A percentile compares a stretch with the other conserved stretches of the same genome.
These are phyloP conservation scores for Neurospora intermedia DNA, from an alignment of 495 filamentous ascomycete genomes.

Conservation along the genomic window DNA sequence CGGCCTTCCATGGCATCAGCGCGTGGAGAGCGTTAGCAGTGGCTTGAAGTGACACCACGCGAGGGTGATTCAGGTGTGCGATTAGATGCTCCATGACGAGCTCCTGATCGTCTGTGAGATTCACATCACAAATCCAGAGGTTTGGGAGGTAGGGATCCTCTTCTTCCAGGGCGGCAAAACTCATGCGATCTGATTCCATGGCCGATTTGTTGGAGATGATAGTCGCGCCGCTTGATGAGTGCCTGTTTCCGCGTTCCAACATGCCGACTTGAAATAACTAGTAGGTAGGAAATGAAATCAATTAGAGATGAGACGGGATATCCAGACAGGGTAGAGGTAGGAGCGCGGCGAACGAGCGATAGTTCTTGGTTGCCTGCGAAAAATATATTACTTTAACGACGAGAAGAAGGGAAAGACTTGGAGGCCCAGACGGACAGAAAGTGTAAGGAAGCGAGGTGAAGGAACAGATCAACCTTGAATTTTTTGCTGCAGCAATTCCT, in stretches of 20 bases:
- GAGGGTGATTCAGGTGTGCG: background rate
- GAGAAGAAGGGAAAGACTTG: background rate
- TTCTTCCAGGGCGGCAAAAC: background rate
- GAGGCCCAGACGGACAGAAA: background rate
- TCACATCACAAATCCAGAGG: background rate
- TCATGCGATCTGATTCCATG: background rate
- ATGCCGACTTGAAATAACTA: background rate
- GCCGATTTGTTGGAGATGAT: background rate
- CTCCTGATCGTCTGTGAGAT: background rate
- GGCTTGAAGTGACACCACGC: background rate
- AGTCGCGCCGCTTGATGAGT: background rate
- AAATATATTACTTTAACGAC: background rate
- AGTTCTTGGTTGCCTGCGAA: background rate
- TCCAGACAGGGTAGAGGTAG: background rate
- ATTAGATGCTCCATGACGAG: background rate
- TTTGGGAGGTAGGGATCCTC: background rate
- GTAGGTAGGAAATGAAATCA: background rate
- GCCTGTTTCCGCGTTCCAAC: background rate
- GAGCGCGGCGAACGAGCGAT: background rate
- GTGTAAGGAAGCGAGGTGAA: background rate
- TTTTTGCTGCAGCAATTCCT: background rate
- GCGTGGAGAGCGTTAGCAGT: background rate
- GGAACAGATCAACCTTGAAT: background rate
- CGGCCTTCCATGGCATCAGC: background rate
- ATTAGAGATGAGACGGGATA: background rate